Percentiles rank a stretch among this genome's conserved stretches.
These are phyloP conservation scores for Raphidocelis subcapitata DNA, from an alignment of 139 green algal species.

Conservation along the genomic window DNA sequence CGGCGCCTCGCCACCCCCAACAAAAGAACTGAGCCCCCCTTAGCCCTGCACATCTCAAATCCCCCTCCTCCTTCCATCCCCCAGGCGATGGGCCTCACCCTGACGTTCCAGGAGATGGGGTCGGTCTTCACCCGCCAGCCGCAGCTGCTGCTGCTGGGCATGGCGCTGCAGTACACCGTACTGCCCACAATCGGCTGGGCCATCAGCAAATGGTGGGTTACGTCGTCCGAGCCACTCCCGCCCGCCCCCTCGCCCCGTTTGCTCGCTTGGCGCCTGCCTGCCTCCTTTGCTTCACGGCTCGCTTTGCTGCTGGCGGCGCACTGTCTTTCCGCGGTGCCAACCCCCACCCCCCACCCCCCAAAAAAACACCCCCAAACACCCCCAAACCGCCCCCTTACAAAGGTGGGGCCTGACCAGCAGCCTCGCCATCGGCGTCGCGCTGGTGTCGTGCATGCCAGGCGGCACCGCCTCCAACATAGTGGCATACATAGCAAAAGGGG, in stretches of 20 bases:
- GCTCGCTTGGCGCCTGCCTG: no score
- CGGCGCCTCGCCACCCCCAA: no score
- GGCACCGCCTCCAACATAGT: slow-evolving; percentile 64
- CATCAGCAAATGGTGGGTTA: slow-evolving; percentile 48
- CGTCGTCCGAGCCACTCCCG: no score
- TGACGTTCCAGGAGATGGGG: slow-evolving; percentile 59
- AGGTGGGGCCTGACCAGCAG: slow-evolving; percentile 33
- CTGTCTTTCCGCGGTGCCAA: no score
- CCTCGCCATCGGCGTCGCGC: slow-evolving; percentile 54
- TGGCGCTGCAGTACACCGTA: slow-evolving; percentile 58
- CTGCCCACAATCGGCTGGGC: slow-evolving; percentile 51
- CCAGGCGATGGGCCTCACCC: slow-evolving; percentile 46
- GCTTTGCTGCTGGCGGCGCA: no score
- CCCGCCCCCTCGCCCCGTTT: no score
- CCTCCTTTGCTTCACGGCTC: no score
- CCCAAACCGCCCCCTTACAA: slow-evolving; percentile 6
- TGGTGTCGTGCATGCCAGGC: slow-evolving; percentile 65
- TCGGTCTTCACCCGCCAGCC: slow-evolving; percentile 55
- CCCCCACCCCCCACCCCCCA: no score
- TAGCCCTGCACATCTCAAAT: no score
- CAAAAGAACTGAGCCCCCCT: no score
- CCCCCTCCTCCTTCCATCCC: not conserved
- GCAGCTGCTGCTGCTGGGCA: slow-evolving; percentile 56
- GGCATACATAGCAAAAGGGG: slow-evolving; percentile 54
- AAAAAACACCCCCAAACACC: no score